Percentiles rank a stretch among this genome's conserved stretches.
phyloP scores from a whole-genome alignment of 345 rosid species.

The Psidium guajava region DNA sequence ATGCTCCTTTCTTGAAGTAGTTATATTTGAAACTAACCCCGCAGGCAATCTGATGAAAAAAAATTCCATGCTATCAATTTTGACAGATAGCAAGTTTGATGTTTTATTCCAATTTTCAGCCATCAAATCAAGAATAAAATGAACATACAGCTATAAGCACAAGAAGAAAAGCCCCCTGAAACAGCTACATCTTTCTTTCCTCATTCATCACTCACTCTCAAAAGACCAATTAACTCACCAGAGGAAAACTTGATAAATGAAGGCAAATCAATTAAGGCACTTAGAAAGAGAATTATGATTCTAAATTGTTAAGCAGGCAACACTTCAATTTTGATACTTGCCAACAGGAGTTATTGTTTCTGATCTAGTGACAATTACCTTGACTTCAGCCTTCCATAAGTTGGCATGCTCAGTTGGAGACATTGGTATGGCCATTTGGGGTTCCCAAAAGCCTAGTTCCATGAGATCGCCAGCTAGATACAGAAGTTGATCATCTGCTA shows the following conservation, averaged over 20 bases:
- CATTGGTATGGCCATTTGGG: conserved; percentile 64
- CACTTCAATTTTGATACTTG: not conserved
- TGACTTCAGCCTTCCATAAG: conserved; percentile 67
- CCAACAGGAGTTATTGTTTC: not conserved
- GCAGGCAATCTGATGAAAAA: conserved; percentile 45
- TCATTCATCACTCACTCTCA: not conserved
- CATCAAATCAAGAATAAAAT: not conserved
- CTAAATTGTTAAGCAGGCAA: not conserved
- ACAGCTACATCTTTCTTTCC: not conserved
- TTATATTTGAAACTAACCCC: conserved; percentile 83
- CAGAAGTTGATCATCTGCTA: conserved; percentile 48
- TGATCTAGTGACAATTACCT: conserved; percentile 30
- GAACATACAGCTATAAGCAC: not conserved
- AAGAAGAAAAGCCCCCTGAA: not conserved
- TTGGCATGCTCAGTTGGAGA: conserved; percentile 38
- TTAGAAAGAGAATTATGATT: not conserved
- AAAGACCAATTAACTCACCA: not conserved
- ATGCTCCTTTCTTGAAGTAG: conserved; percentile 48
- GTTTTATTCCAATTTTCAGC: too few relatives aligned
- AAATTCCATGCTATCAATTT: not conserved
- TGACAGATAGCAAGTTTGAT: not conserved
- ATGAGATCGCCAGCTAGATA: conserved; percentile 70
- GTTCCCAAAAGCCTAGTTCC: conserved; percentile 78
- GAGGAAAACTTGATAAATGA: not conserved
- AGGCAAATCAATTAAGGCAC: not conserved